Evolutionary conservation across 2,329 filamentous ascomycete species (phyloP), one percentile per base, ranked within the genome.

Genomic region (Trichoderma sp.): DNA sequence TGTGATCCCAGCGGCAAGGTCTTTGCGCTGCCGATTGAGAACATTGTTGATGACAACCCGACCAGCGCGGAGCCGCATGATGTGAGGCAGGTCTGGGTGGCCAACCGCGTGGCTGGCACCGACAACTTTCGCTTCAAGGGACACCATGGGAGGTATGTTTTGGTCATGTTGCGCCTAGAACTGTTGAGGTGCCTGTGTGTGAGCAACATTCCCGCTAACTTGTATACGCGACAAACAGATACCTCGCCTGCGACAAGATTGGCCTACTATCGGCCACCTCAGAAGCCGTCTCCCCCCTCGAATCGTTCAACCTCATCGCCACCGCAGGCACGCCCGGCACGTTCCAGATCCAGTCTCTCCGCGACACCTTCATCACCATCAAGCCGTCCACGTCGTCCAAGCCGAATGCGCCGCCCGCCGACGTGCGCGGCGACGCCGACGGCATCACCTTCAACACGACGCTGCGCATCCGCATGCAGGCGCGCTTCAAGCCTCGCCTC

Each of bases 71-170:
- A 99, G 81, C 96, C 96, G 60, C 94, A 97, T 79, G 94, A 98
- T 78, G 94, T 98, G 70, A 86, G 95, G 70, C 94, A 97, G 82
- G 96, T 99, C 18, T 99, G 95, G 92, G 88, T 98, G 72, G 93
- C 92, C 70, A 97, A 91, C 74, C 87, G 87, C 73, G 90, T 97
- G 14, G 87, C 90, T 0, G 95, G 95, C 4, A 95, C 91, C 1
- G 92, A 96, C 72, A 85, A 86, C 39, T 90, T 93, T 74, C 91
- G 91, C 69, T 92, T 99, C 79, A 97, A 97, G 81, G 93, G 93
- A 0, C 91, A 95, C 74, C 92, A 97, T 80, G 94, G 94, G 71
- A 91, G 88, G 91, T 94, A 21, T n/a, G 43, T 46, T 46, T 11
- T 8, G 4, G 3, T 46, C 7, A 43, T 7, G 14, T 6, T 43